phyloP scores from a whole-genome alignment of 768 basidiomycete species.

The Porphyrellus cyaneotinctus region DNA sequence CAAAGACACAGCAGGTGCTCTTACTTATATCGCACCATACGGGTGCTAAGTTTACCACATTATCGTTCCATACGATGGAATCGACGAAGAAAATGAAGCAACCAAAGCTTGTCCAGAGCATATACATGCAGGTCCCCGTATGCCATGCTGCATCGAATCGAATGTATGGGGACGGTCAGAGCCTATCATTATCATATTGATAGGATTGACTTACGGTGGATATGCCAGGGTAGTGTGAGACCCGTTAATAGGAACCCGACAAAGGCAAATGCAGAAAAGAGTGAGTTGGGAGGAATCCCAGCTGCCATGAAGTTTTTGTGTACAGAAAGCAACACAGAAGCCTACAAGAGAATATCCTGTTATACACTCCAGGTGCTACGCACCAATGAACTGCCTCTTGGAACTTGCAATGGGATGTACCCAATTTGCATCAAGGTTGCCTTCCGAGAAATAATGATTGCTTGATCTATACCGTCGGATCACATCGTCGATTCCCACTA shows the following conservation, averaged over 20 bases:
- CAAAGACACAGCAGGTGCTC: background rate
- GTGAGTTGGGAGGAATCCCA: background rate
- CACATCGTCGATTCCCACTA: too few relatives aligned
- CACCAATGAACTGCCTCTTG: too few relatives aligned
- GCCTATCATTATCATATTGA: background rate
- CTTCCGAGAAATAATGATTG: background rate
- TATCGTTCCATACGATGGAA: background rate
- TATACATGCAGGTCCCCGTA: background rate
- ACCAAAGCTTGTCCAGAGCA: background rate
- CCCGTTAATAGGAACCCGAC: constrained; percentile 36
- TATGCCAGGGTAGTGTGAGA: background rate
- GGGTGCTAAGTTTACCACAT: background rate
- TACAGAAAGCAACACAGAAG: background rate
- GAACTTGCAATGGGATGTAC: too few relatives aligned
- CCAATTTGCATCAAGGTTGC: too few relatives aligned
- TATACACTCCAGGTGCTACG: too few relatives aligned
- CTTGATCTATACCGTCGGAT: too few relatives aligned
- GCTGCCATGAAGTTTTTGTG: background rate
- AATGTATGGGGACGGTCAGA: background rate
- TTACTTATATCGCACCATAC: constrained; percentile 1
- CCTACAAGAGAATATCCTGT: background rate
- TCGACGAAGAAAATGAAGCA: background rate
- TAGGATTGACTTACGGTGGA: background rate
- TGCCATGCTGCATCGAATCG: background rate
- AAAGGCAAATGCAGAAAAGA: constrained; percentile 27